A percentile compares a stretch with the other conserved stretches of the same genome.
These are phyloP conservation scores for Ampelocalamus luodianensis DNA, from an alignment of 176 grass and related monocot species.

Conservation along the genomic window DNA sequence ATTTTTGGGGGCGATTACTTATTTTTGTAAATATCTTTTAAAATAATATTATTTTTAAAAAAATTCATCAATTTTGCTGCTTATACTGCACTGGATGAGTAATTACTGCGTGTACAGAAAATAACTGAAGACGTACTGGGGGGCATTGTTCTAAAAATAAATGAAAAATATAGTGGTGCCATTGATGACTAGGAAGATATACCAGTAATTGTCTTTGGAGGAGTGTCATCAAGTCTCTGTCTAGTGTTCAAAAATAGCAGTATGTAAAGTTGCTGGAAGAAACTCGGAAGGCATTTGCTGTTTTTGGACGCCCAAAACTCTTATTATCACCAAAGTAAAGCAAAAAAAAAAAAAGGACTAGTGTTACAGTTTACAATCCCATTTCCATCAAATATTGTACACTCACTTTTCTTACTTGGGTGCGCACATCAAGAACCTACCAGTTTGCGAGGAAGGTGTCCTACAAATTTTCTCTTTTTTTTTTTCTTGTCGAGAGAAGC, in stretches of 20 bases:
- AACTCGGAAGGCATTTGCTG: not conserved
- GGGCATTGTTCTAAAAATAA: no score
- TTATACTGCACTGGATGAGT: no score
- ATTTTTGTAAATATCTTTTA: no score
- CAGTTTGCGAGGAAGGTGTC: not conserved
- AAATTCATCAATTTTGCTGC: no score
- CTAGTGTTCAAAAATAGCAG: no score
- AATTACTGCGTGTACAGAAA: no score
- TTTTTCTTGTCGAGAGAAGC: not conserved
- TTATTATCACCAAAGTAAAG: slow-evolving; percentile 38
- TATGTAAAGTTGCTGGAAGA: not conserved
- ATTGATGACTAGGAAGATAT: no score
- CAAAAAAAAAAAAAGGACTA: slow-evolving; percentile 28
- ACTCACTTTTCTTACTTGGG: slow-evolving; percentile 15
- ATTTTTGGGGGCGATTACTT: no score
- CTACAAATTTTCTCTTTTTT: not conserved
- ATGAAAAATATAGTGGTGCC: no score
- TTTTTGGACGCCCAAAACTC: slow-evolving; percentile 18
- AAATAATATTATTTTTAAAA: no score
- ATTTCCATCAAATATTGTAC: slow-evolving; percentile 30
- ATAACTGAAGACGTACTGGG: not conserved
- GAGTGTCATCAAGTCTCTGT: no score
- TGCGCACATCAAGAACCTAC: not conserved
- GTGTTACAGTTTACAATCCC: slow-evolving; percentile 39
- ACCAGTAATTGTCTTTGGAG: no score